Percentiles rank a stretch among this genome's conserved stretches.
phyloP scores from a whole-genome alignment of 2,329 filamentous ascomycete genomes.

The Amesomyces nigricolor region DNA sequence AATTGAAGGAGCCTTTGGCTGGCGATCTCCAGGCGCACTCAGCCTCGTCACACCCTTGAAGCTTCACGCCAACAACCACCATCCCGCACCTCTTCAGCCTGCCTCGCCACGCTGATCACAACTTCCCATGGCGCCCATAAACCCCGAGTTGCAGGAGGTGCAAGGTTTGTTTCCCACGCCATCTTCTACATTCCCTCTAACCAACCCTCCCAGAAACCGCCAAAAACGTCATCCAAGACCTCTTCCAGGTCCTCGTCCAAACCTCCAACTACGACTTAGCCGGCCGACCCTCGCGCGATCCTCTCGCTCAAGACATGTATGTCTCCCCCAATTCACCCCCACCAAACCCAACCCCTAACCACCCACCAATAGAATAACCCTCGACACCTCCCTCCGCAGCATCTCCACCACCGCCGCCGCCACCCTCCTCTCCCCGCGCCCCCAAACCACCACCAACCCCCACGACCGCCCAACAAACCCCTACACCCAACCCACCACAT shows the following conservation, averaged over 20 bases:
- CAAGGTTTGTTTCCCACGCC: constrained; percentile 21
- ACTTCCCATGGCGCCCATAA: constrained; percentile 26
- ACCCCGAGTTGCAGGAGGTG: constrained; percentile 24
- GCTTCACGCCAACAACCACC: too few relatives aligned
- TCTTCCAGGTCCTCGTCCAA: constrained; percentile 60
- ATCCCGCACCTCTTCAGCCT: too few relatives aligned
- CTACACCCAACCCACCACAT: constrained; percentile 30
- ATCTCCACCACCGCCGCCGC: constrained; percentile 29
- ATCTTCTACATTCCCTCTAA: neutral
- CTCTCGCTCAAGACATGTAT: constrained; percentile 50
- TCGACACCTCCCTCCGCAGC: constrained; percentile 36
- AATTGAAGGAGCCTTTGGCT: too few relatives aligned
- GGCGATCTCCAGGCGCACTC: too few relatives aligned
- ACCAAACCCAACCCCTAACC: neutral
- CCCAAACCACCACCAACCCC: constrained; percentile 30
- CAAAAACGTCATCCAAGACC: constrained; percentile 57
- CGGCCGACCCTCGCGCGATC: constrained; percentile 47
- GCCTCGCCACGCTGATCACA: neutral
- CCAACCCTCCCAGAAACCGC: constrained; percentile 43
- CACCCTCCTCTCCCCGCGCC: neutral
- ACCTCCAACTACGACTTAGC: constrained; percentile 54
- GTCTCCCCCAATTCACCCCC: neutral
- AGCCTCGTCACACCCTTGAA: too few relatives aligned
- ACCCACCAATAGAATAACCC: constrained; percentile 26
- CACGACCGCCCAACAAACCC: neutral